Base-by-base conservation (phyloP, 495 filamentous ascomycete species). In the Aspergillus asperescens region DNA sequence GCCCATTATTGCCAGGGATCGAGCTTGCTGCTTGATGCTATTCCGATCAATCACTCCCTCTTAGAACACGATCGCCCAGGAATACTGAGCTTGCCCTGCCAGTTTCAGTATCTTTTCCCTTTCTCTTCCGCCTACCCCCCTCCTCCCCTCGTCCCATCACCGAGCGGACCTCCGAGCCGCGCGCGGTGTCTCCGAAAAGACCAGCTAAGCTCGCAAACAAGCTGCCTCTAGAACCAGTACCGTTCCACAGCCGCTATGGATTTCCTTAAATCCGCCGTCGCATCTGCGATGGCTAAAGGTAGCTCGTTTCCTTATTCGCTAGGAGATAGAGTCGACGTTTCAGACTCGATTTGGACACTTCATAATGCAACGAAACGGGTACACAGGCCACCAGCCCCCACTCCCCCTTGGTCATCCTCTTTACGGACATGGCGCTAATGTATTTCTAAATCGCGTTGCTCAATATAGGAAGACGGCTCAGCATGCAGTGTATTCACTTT, bases 401-500 rank as follows among this genome's bases (percentile, higher is more conserved):
- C n/a, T n/a, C n/a, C n/a, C n/a, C n/a, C n/a, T n/a, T n/a, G n/a
- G 13, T 13, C 23, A 15, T 25, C 15, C 15, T 31, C 5, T 1
- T 49, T 28, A 32, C 27, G 16, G 31, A 52, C 25, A 18, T 10
- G 39, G 42, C 15, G 54, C 57, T 60, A 44, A 62, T 50, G 38
- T 52, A 41, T 38, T 25, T 23, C 47, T 28, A 23, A 22, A 24
- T 13, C 3, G 8, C 4, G n/a, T n/a, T n/a, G n/a, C n/a, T n/a
- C n/a, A n/a, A 9, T 49, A 43, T 59, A 96, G 90, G 90, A 96
- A 70, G 92, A 96, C 66, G 83, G 88, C 31, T 94, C 90, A 0
- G 80, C 86, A 54, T 98, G 93, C 72, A 95, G 89, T 74, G 89
- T 98, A 35, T 97, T 98, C 68, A 87, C 90, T 39, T 98, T 96